Conservation (phyloP, 2,329 filamentous ascomycete species). For the Gremmenia infestans region DNA sequence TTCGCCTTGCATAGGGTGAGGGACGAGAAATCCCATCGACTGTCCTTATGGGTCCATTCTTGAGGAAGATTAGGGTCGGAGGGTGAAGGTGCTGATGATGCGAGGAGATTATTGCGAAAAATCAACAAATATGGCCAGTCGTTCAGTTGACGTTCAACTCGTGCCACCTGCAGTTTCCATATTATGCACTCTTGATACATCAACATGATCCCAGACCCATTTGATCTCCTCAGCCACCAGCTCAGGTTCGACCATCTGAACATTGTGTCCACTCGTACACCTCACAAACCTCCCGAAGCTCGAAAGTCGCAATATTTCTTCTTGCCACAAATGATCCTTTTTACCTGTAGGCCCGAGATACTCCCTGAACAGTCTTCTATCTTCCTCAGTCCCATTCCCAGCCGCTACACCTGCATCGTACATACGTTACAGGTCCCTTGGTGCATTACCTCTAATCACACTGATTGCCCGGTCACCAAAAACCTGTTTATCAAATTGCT, state of each 20-base stretch:
- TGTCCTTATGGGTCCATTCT: too few relatives aligned
- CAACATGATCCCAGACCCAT: constrained; percentile 44
- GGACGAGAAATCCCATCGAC: too few relatives aligned
- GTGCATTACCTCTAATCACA: constrained; percentile 11
- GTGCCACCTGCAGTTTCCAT: too few relatives aligned
- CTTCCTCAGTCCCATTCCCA: constrained; percentile 12
- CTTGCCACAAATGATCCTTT: constrained; percentile 4
- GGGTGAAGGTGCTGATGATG: too few relatives aligned
- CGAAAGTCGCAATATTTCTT: constrained; percentile 9
- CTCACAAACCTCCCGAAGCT: constrained; percentile 2
- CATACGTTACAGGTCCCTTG: constrained; percentile 10
- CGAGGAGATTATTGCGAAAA: too few relatives aligned
- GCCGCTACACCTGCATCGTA: constrained; percentile 12
- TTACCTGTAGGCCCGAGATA: not conserved
- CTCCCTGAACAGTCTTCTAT: constrained; percentile 5
- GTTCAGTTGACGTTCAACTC: too few relatives aligned
- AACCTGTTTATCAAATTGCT: constrained; percentile 11
- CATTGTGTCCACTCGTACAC: constrained; percentile 14
- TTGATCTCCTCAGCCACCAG: constrained; percentile 11
- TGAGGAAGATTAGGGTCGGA: too few relatives aligned
- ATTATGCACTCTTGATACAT: not conserved
- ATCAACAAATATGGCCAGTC: too few relatives aligned
- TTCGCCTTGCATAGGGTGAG: too few relatives aligned
- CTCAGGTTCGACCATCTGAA: constrained; percentile 14
- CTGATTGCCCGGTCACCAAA: constrained; percentile 11